phyloP scores from a whole-genome alignment of 1,139 yeast genomes.

The Yamadazyma songkhlaensis region DNA sequence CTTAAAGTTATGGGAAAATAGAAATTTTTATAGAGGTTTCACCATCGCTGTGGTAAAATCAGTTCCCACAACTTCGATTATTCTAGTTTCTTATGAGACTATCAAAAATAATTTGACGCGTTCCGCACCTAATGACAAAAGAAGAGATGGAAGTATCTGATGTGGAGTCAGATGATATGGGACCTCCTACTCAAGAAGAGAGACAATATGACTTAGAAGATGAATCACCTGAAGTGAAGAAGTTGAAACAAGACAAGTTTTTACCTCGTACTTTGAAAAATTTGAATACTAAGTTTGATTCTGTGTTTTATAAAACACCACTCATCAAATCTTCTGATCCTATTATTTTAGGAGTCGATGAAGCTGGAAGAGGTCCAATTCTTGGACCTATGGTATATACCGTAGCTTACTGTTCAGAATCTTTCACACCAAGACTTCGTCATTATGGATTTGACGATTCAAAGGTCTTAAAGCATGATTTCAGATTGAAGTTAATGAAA shows the following conservation, averaged over 20 bases:
- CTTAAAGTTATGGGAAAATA: constrained; percentile 39
- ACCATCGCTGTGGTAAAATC: constrained; percentile 60
- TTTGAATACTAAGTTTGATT: constrained; percentile 24
- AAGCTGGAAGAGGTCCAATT: constrained; percentile 98
- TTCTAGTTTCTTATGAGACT: constrained; percentile 65
- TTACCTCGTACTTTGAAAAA: constrained; percentile 31
- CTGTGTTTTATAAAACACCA: constrained; percentile 35
- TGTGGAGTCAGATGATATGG: neutral
- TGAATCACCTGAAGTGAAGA: neutral
- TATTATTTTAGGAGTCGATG: constrained; percentile 84
- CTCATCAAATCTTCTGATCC: constrained; percentile 25
- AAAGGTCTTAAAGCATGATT: constrained; percentile 73
- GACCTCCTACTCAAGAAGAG: neutral
- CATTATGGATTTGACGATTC: constrained; percentile 89
- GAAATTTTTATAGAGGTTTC: constrained; percentile 77
- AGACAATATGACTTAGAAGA: neutral
- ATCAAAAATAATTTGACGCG: constrained; percentile 19
- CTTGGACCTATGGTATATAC: constrained; percentile 98
- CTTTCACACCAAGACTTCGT: constrained; percentile 51
- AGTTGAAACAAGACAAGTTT: constrained; percentile 17
- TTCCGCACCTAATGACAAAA: constrained; percentile 6
- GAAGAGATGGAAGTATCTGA: constrained; percentile 7
- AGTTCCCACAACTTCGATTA: constrained; percentile 72
- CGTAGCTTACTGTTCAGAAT: constrained; percentile 66
- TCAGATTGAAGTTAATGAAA: constrained; percentile 60